A percentile compares a stretch with the other conserved stretches of the same genome.
These are phyloP conservation scores for Plenodomus biglobosus DNA, from an alignment of 2,329 filamentous ascomycete species.

Conservation along the genomic window DNA sequence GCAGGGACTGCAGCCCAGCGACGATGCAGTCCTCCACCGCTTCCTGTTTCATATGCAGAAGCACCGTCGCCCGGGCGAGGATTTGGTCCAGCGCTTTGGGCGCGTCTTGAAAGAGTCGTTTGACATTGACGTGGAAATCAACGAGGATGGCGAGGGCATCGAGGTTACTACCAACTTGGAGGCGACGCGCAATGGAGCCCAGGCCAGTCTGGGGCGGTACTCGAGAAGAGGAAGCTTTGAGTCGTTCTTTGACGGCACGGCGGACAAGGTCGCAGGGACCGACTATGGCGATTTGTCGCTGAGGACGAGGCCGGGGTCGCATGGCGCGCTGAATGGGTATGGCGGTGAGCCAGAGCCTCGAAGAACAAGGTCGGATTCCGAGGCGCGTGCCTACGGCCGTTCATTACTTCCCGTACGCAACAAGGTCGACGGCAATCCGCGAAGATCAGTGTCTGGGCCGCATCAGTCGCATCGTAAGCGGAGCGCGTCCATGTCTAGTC, in stretches of 20 bases:
- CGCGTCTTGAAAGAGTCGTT: constrained; percentile 59
- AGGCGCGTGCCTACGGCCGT: constrained; percentile 24
- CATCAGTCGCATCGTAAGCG: constrained; percentile 22
- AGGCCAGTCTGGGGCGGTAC: constrained; percentile 23
- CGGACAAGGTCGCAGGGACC: constrained; percentile 54
- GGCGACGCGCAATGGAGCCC: constrained; percentile 22
- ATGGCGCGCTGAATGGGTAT: constrained; percentile 9
- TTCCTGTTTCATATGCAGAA: constrained; percentile 71
- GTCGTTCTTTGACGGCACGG: constrained; percentile 59
- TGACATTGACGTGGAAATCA: constrained; percentile 66
- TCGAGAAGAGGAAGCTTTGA: constrained; percentile 59
- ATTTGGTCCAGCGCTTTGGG: constrained; percentile 70
- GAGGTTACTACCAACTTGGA: constrained; percentile 38
- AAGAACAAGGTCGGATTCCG: constrained; percentile 32
- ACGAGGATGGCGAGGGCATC: constrained; percentile 47
- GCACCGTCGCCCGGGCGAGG: constrained; percentile 23
- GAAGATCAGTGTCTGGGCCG: constrained; percentile 23
- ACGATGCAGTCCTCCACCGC: constrained; percentile 73
- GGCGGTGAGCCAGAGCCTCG: constrained; percentile 11
- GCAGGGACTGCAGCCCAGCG: constrained; percentile 69
- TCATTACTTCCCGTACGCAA: constrained; percentile 30
- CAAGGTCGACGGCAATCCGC: constrained; percentile 24
- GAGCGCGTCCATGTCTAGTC: constrained; percentile 40
- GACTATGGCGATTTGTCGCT: constrained; percentile 23
- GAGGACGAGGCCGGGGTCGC: constrained; percentile 22